Conservation (phyloP, 805 yeast genomes). For the Kuraishia piskuri region DNA sequence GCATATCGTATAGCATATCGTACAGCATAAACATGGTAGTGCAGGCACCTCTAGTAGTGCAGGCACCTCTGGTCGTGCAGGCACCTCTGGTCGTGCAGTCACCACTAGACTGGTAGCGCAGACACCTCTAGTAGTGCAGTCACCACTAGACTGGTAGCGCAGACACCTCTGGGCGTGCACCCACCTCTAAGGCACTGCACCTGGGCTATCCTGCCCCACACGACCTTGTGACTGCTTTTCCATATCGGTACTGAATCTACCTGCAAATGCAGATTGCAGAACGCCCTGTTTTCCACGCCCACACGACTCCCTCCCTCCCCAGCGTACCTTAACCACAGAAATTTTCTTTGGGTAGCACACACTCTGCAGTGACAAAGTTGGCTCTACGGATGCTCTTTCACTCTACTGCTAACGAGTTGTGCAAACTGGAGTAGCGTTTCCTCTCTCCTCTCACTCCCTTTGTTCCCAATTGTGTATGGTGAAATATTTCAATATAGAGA, state of each 20-base stretch:
- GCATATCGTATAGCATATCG: no score
- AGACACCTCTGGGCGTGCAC: no score
- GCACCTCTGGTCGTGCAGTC: no score
- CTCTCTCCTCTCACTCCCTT: background rate
- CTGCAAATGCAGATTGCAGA: slow-evolving; percentile 12
- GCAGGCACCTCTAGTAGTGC: no score
- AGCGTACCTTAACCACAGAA: slow-evolving; percentile 2
- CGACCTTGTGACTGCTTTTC: slow-evolving; percentile 7
- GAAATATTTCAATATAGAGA: background rate
- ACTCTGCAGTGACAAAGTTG: background rate
- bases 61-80: no score
- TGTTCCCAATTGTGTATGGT: background rate
- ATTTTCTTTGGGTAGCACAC: slow-evolving; percentile 6
- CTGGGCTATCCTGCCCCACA: no score
- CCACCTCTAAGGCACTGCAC: no score
- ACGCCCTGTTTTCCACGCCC: background rate
- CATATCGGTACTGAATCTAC: slow-evolving; percentile 5
- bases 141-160: no score
- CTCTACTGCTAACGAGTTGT: background rate
- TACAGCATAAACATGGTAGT: no score
- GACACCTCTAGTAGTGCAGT: no score
- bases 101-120: no score
- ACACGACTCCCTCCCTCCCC: background rate
- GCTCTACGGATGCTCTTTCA: background rate
- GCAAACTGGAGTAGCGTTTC: background rate